Conservation (phyloP, 495 filamentous ascomycete species). For the Cladorrhinum samala region DNA sequence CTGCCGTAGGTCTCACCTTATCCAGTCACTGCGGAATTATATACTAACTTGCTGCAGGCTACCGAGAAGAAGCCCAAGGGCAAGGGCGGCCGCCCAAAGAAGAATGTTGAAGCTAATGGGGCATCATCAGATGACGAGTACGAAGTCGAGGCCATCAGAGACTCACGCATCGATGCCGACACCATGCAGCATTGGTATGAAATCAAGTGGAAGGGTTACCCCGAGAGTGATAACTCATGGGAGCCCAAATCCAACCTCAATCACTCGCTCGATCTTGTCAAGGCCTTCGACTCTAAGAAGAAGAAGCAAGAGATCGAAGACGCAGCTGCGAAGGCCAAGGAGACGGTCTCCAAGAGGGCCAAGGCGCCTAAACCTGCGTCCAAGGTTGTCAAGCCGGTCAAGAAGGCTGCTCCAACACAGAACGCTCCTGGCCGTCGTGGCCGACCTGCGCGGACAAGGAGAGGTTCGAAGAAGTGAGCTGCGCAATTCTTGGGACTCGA, state of each 20-base stretch:
- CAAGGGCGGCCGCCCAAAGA: conserved; percentile 16
- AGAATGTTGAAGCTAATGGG: conserved; percentile 8
- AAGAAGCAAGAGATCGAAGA: conserved; percentile 15
- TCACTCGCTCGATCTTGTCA: conserved; percentile 20
- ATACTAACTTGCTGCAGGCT: conserved; percentile 7
- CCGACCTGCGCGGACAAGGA: neutral
- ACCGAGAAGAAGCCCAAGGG: conserved; percentile 13
- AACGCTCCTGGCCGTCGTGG: neutral
- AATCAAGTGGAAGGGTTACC: conserved; percentile 40
- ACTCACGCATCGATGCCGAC: conserved; percentile 25
- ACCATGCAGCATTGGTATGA: conserved; percentile 29
- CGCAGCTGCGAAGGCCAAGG: conserved; percentile 4
- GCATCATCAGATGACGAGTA: conserved; percentile 21
- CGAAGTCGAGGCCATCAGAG: conserved; percentile 35
- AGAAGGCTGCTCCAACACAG: neutral
- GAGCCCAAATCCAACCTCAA: conserved; percentile 34
- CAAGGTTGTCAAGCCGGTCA: neutral
- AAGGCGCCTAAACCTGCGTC: neutral
- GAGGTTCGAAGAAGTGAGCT: conserved; percentile 1
- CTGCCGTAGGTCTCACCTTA: conserved; percentile 7
- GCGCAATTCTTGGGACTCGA: no score
- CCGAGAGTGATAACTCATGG: conserved; percentile 33
- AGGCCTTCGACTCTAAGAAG: conserved; percentile 23
- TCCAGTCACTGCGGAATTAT: no score
- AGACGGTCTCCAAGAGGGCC: neutral